A percentile compares a stretch with the other conserved stretches of the same genome.
These are phyloP conservation scores for Fusarium sp. DNA, from an alignment of 2,329 filamentous ascomycete species.

Conservation along the genomic window DNA sequence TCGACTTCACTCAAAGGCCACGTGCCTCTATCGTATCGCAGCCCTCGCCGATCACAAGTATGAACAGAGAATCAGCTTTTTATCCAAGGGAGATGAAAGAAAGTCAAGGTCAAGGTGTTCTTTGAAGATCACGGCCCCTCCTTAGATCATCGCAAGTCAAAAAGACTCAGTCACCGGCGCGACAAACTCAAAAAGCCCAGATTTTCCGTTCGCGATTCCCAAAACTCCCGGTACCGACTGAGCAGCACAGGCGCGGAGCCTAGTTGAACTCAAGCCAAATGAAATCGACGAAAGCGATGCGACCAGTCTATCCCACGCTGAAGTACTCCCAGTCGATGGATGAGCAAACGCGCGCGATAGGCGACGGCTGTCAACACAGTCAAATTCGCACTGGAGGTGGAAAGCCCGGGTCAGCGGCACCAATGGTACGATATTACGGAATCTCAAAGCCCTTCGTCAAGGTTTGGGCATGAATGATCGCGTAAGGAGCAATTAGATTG, in stretches of 20 bases:
- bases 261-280: neutral
- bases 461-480: neutral
- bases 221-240: neutral
- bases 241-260: neutral
- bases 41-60: neutral
- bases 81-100: neutral
- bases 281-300: neutral
- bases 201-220: neutral
- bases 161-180: constrained; percentile 6
- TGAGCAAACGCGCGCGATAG: neutral
- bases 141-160: neutral
- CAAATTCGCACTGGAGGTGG: neutral
- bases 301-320: neutral
- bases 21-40: constrained; percentile 7
- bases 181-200: neutral
- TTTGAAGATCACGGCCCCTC: neutral
- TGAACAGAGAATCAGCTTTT: neutral
- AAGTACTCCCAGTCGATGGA: neutral
- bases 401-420: neutral
- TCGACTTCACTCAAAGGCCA: neutral
- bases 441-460: neutral
- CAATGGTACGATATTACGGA: neutral
- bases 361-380: neutral
- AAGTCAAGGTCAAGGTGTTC: neutral
- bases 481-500: neutral